A percentile compares a stretch with the other conserved stretches of the same genome.
Evolutionary conservation across 202 grass and related monocot species (phyloP).

Genomic region (Tripidium arundinaceum): DNA sequence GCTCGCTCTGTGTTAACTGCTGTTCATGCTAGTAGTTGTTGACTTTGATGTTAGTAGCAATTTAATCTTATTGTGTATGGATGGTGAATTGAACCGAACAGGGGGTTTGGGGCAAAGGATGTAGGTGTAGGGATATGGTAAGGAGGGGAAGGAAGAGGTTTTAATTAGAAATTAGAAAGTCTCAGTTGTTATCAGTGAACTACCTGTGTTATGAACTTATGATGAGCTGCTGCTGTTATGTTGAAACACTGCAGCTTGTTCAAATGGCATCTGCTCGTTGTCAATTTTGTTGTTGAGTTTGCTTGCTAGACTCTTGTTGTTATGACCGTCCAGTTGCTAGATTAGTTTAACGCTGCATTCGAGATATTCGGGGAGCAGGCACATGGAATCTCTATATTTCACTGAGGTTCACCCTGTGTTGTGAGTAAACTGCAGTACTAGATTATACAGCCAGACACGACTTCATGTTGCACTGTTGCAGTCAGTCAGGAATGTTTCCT

Average conservation of each 20-base stretch:
- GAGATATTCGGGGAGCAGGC: not conserved
- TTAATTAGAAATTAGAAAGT: constrained; percentile 30
- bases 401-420: not conserved
- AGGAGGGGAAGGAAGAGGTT: constrained; percentile 5
- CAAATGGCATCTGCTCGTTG: too few relatives aligned
- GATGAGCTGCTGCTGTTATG: constrained; percentile 20
- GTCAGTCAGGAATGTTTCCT: not conserved
- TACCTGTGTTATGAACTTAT: constrained; percentile 26
- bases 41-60: constrained; percentile 24
- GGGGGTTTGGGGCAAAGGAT: constrained; percentile 11
- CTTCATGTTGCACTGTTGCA: not conserved
- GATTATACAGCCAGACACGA: not conserved
- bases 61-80: constrained; percentile 21
- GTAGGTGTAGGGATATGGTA: constrained; percentile 48
- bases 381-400: not conserved
- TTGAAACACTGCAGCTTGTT: constrained; percentile 7
- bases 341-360: not conserved
- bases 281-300: not conserved
- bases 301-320: not conserved
- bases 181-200: constrained; percentile 41
- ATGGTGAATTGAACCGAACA: constrained; percentile 1
- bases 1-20: constrained; percentile 29
- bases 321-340: not conserved
- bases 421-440: not conserved
- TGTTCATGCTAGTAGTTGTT: constrained; percentile 14